Evolutionary conservation across 2,329 filamentous ascomycete genomes (phyloP).

Genomic region (Aspergillus sp.): DNA sequence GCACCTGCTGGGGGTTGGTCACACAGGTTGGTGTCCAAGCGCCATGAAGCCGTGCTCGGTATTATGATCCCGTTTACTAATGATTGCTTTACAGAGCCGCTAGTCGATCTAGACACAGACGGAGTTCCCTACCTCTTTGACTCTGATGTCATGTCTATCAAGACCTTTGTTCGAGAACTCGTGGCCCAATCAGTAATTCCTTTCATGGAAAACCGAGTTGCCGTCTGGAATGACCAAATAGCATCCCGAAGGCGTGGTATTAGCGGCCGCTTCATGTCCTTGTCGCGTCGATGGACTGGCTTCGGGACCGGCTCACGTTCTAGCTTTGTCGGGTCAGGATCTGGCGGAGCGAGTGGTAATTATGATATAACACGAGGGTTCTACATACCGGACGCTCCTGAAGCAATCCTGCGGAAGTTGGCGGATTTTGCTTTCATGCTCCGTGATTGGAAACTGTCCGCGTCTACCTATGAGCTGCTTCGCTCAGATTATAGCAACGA

Average conservation of each 20-base stretch:
- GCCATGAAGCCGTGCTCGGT: too few relatives aligned
- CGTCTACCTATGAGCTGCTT: constrained; percentile 85
- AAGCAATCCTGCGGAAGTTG: constrained; percentile 85
- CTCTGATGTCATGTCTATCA: constrained; percentile 80
- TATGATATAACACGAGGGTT: constrained; percentile 72
- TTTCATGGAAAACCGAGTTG: constrained; percentile 87
- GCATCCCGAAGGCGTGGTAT: constrained; percentile 82
- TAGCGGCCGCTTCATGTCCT: constrained; percentile 84
- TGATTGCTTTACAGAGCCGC: constrained; percentile 20
- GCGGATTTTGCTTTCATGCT: constrained; percentile 97
- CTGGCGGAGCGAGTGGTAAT: constrained; percentile 45
- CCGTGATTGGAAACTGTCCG: constrained; percentile 85
- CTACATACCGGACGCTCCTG: constrained; percentile 73
- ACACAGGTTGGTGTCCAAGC: neutral
- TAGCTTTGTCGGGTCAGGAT: constrained; percentile 43
- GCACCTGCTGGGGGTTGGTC: constrained; percentile 54
- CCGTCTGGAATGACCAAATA: constrained; percentile 95
- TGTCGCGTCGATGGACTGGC: constrained; percentile 81
- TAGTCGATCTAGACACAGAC: constrained; percentile 58
- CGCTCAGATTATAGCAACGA: constrained; percentile 85
- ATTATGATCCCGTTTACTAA: too few relatives aligned
- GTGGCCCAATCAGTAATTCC: constrained; percentile 91
- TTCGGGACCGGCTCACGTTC: constrained; percentile 63
- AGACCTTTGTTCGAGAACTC: constrained; percentile 85
- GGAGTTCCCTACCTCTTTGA: constrained; percentile 73